Percentiles rank a stretch among this genome's conserved stretches.
Evolutionary conservation across 768 basidiomycete species (phyloP).

Genomic region (Auricularia heimuer): DNA sequence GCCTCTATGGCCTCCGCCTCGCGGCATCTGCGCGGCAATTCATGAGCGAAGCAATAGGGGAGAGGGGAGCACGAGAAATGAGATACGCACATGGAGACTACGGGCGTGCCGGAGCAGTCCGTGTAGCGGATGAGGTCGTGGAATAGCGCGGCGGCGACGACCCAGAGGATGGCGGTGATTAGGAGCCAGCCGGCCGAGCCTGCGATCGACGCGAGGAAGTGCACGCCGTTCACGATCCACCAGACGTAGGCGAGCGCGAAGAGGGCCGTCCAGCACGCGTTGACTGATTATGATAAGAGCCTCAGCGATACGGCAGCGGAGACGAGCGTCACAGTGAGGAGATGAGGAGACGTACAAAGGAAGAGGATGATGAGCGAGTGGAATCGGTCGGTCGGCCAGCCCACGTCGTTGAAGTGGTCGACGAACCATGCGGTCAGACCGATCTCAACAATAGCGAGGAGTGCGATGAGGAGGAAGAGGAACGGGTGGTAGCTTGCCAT

Average conservation of each 20-base stretch:
- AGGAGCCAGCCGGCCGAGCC: conserved; percentile 69
- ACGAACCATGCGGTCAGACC: conserved; percentile 68
- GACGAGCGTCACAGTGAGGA: neutral
- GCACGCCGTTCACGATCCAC: conserved; percentile 59
- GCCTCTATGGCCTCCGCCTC: conserved; percentile 66
- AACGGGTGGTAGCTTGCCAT: conserved; percentile 18
- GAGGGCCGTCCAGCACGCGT: conserved; percentile 64
- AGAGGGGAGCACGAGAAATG: conserved; percentile 11
- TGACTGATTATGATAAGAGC: conserved; percentile 34
- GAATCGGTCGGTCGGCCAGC: conserved; percentile 26
- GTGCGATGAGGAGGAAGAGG: conserved; percentile 44
- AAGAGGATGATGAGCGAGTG: conserved; percentile 51
- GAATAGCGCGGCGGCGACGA: conserved; percentile 56
- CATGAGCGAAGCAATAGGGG: neutral
- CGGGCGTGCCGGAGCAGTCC: conserved; percentile 42
- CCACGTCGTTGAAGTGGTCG: conserved; percentile 60
- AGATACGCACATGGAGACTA: conserved; percentile 37
- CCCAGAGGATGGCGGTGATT: conserved; percentile 59
- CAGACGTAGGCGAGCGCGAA: conserved; percentile 62
- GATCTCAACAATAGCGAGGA: conserved; percentile 61
- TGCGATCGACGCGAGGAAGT: conserved; percentile 65
- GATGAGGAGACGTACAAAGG: conserved; percentile 23
- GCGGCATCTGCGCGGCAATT: conserved; percentile 40
- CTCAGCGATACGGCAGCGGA: no score
- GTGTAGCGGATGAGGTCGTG: conserved; percentile 52